phyloP scores from a whole-genome alignment of 345 rosid genomes.

The Gossypium herbaceum region DNA sequence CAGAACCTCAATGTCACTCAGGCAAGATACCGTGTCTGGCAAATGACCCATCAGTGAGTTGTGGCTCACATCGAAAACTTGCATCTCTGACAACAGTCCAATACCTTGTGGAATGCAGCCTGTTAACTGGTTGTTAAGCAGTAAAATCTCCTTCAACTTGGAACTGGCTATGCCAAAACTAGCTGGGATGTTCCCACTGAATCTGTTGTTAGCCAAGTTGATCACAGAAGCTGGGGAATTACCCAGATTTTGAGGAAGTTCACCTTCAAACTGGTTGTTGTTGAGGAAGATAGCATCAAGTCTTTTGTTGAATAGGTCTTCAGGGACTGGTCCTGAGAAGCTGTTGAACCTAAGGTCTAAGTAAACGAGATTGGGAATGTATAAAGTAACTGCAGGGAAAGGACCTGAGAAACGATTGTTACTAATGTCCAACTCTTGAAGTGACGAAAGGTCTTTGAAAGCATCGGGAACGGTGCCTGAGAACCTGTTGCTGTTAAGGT shows the following conservation, averaged over 20 bases:
- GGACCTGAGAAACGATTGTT: slow-evolving; percentile 69
- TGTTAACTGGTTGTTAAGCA: slow-evolving; percentile 72
- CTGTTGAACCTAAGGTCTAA: slow-evolving; percentile 80
- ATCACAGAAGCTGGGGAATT: slow-evolving; percentile 83
- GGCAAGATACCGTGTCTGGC: slow-evolving; percentile 67
- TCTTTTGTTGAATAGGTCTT: slow-evolving; percentile 58
- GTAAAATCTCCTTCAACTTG: slow-evolving; percentile 60
- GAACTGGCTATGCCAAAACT: slow-evolving; percentile 53
- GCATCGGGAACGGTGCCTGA: slow-evolving; percentile 58
- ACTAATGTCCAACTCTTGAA: slow-evolving; percentile 83
- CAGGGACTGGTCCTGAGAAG: slow-evolving; percentile 71
- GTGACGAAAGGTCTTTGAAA: slow-evolving; percentile 52
- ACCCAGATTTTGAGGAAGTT: slow-evolving; percentile 64
- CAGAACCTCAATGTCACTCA: slow-evolving; percentile 57
- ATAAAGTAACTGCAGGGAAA: slow-evolving; percentile 53
- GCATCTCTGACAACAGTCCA: slow-evolving; percentile 57
- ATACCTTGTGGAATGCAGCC: slow-evolving; percentile 85
- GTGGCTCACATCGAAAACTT: slow-evolving; percentile 74
- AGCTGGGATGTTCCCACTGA: slow-evolving; percentile 67
- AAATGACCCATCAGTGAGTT: slow-evolving; percentile 74
- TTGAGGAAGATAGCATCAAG: slow-evolving; percentile 87
- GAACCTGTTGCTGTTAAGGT: slow-evolving; percentile 84
- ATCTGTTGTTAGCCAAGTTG: slow-evolving; percentile 68
- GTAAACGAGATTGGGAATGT: slow-evolving; percentile 67
- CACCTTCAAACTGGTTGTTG: slow-evolving; percentile 59